Evolutionary conservation across 2,329 filamentous ascomycete species (phyloP), one percentile per base, ranked within the genome.

Genomic region (Emericellopsis cladophorae): DNA sequence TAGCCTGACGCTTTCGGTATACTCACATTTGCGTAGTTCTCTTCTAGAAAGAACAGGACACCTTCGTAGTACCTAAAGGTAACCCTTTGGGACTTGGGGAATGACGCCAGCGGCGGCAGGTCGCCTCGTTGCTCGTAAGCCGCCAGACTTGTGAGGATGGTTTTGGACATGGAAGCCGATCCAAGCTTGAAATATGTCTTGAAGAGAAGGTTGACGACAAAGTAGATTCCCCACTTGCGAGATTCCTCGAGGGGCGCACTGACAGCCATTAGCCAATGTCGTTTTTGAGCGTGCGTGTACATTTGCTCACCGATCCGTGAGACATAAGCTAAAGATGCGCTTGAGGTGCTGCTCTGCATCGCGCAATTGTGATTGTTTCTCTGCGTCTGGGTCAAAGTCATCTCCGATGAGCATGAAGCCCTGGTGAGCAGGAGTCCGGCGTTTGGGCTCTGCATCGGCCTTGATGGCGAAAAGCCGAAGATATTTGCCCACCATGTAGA

Each of bases 181-280:
- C 94, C 95, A 47, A 96, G 70, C 66, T 86, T 93, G 68, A 98
- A 98, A 60, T 96, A 95, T 2, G 89, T 96, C 64, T 96, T 96
- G 76, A 98, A 98, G 12, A 95, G 70, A 7, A 98, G 73, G 56
- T 95, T 96, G 54, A 89, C 87, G 48, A 90, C 81, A 59, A 88
- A 89, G 66, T 98, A 98, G 37, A 95, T 84, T 7, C 87, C 93
- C 92, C 92, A 98, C 74, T 96, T 98, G 41, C 92, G 79, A 8
- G 90, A 95, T 52, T 94, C 84, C 54, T 88, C 79, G 36, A 95
- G 67, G 12, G 84, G 79, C 45, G 84, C 84, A 60, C 86, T 90
- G 52, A 41, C 34, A 31, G 36, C 39, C 14, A 45, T 29, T 31
- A 32, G 31, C n/a, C 7, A 31, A 10, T 26, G 14, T 12, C 38